Evolutionary conservation across 1,284 basidiomycete species (phyloP), one percentile per base, ranked within the genome.

Genomic region (Fomitiporia mediterranea): DNA sequence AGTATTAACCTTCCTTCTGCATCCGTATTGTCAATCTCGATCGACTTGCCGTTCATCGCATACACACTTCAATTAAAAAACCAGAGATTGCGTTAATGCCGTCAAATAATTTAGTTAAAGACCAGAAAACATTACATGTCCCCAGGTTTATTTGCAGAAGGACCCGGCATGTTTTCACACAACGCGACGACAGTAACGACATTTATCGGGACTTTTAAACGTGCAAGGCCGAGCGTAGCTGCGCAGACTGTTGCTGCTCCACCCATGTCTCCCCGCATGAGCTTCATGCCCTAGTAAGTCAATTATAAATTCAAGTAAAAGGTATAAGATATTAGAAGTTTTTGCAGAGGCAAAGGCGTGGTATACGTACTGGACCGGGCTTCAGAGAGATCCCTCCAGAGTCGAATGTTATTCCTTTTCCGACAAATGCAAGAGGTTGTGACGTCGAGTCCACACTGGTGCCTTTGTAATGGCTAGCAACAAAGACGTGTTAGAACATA

Each of bases 301-400:
- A n/a, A n/a, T n/a, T n/a, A n/a, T n/a, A n/a, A n/a, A 38, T 23
- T 49, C 37, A 42, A 23, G 37, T 19, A 53, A 34, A 28, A 58
- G 28, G 35, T 11, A 13, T 42, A 11, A 52, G 62, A 5, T 34
- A 17, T 30, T 32, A 46, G 25, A 3, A 30, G 11, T 57, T n/a
- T n/a, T n/a, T 15, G n/a, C 4, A 23, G 43, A 30, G 34, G 11
- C 50, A 48, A 40, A 49, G 56, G 40, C 51, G 53, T 66, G 63
- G 50, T 63, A 54, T 61, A 75, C 81, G 65, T 70, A 91, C 91
- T 28, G 80, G 77, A 38, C 79, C 70, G 17, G 87, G 82, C 73
- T 95, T 95, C 69, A 95, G 71, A 59, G 86, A 89, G 69, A 95
- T 94, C 64, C 93, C 93, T 75, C 93, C 93, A 4, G 86, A 84